These are phyloP conservation scores for Parsonsia alboflavescens DNA, from an alignment of 257 asterid species.

Conservation along the genomic window DNA sequence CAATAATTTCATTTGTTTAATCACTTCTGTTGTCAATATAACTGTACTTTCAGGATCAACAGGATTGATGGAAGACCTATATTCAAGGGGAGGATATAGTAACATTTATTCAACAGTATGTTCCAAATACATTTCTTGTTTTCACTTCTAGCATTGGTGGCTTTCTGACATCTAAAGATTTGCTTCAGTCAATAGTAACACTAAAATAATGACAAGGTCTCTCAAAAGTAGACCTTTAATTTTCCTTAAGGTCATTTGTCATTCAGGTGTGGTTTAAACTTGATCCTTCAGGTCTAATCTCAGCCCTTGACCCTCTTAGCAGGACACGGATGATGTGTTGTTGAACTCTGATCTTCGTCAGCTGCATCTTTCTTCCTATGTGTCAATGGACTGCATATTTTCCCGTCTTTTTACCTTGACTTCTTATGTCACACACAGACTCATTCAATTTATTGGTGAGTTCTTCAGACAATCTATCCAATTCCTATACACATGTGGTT, in stretches of 20 bases:
- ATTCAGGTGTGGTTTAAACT: neutral
- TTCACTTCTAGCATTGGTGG: neutral
- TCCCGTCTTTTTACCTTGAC: constrained; percentile 62
- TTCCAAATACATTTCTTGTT: neutral
- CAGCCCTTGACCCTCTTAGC: constrained; percentile 8
- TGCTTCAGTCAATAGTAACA: neutral
- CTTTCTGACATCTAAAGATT: neutral
- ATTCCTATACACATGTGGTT: neutral
- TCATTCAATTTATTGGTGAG: constrained; percentile 65
- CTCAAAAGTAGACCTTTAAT: neutral
- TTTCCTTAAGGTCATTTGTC: neutral
- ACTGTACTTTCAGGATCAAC: neutral
- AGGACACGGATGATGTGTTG: constrained; percentile 25
- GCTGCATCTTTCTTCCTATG: constrained; percentile 25
- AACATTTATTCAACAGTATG: constrained; percentile 1
- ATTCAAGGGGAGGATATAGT: neutral
- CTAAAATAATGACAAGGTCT: neutral
- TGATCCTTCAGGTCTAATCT: constrained; percentile 3
- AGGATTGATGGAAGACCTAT: constrained; percentile 12
- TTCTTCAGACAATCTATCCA: neutral
- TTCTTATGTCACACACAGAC: constrained; percentile 39
- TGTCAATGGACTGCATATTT: constrained; percentile 62
- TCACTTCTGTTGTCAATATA: neutral
- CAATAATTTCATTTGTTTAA: neutral
- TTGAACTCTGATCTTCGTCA: constrained; percentile 25